Conservation (phyloP, 208 protist genomes). For the Trypanosoma rangeli region DNA sequence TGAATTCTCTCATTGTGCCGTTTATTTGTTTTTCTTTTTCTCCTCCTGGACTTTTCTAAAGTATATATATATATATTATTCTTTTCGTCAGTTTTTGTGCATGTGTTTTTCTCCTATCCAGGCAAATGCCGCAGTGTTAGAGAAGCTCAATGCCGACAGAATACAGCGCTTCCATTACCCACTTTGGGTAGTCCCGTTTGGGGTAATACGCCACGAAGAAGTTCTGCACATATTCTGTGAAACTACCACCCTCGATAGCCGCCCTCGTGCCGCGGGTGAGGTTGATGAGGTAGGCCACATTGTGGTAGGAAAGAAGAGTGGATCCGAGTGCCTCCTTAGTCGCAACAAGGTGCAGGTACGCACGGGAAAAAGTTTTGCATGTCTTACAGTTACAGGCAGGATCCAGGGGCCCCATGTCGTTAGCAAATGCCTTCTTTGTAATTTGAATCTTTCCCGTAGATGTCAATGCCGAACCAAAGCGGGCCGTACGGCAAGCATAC, state of each 20-base stretch:
- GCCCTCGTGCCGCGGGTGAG: slow-evolving; percentile 90
- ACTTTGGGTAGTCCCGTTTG: slow-evolving; percentile 83
- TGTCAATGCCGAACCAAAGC: slow-evolving; percentile 95
- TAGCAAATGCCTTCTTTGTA: slow-evolving; percentile 61
- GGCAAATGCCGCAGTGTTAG: slow-evolving; percentile 10
- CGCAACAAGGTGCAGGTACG: slow-evolving; percentile 92
- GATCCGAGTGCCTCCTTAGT: slow-evolving; percentile 85
- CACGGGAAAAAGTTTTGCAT: slow-evolving; percentile 93
- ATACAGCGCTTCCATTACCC: slow-evolving; percentile 82
- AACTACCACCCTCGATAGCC: slow-evolving; percentile 75
- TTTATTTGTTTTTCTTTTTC: neutral
- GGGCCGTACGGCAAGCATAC: slow-evolving; percentile 97
- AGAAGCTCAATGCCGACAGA: slow-evolving; percentile 81
- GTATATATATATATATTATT: too few relatives aligned
- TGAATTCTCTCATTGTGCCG: neutral
- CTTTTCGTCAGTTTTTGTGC: slow-evolving; percentile 4
- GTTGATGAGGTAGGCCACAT: slow-evolving; percentile 96
- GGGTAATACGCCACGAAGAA: slow-evolving; percentile 90
- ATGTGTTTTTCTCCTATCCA: neutral
- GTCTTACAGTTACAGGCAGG: slow-evolving; percentile 90
- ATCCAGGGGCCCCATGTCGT: slow-evolving; percentile 81
- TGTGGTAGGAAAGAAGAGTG: slow-evolving; percentile 97
- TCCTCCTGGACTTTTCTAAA: neutral
- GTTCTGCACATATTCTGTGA: slow-evolving; percentile 82
- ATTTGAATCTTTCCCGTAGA: slow-evolving; percentile 83